Conservation (phyloP, 257 asterid genomes). For the Solanum sitiens region DNA sequence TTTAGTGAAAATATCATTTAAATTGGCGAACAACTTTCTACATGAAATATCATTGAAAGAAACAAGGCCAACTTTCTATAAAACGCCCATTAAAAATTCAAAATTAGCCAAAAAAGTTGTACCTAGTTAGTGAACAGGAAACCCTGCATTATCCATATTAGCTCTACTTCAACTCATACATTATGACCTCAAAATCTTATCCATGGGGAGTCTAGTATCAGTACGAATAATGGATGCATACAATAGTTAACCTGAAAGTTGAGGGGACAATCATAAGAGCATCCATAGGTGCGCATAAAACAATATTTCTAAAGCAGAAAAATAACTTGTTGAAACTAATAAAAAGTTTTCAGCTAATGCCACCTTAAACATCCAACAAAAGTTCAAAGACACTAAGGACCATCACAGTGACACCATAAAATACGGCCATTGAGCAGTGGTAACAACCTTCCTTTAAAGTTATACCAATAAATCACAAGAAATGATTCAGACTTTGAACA, state of each 20-base stretch:
- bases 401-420: background rate
- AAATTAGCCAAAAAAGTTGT: background rate
- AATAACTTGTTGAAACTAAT: background rate
- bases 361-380: background rate
- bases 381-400: background rate
- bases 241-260: background rate
- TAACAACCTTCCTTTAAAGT: background rate
- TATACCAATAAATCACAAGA: conserved; percentile 1
- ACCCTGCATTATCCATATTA: background rate
- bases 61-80: background rate
- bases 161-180: background rate
- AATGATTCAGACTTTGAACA: background rate
- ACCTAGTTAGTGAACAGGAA: background rate
- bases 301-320: background rate
- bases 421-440: background rate
- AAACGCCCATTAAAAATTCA: background rate
- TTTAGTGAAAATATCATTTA: background rate
- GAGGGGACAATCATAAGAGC: background rate
- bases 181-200: background rate
- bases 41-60: background rate
- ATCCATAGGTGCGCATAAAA: background rate
- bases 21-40: background rate
- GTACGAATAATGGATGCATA: background rate
- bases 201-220: background rate
- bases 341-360: background rate